Percentiles rank a stretch among this genome's conserved stretches.
Evolutionary conservation across 2,329 filamentous ascomycete species (phyloP).

Genomic region (Aspergillus carbonarius): DNA sequence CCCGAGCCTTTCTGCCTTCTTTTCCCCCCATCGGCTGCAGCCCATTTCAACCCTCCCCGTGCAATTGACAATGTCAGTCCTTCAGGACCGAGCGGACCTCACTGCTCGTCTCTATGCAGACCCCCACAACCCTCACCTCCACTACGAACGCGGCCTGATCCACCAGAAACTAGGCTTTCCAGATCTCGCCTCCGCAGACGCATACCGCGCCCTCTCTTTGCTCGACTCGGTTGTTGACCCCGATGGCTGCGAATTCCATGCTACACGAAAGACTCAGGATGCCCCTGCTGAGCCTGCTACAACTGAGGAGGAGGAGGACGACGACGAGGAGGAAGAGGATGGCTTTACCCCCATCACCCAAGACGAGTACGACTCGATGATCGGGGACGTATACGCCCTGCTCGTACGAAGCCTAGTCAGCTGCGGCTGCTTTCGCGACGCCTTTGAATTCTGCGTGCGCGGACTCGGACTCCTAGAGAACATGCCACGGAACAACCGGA

Average conservation of each 20-base stretch:
- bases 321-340: slow-evolving; percentile 46
- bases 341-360: slow-evolving; percentile 29
- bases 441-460: slow-evolving; percentile 40
- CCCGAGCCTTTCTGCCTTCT: neutral
- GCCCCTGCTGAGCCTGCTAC: slow-evolving; percentile 30
- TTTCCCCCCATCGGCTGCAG: neutral
- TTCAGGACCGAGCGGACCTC: slow-evolving; percentile 53
- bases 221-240: slow-evolving; percentile 73
- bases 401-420: slow-evolving; percentile 37
- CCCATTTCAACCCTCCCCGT: neutral
- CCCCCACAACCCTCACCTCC: slow-evolving; percentile 42
- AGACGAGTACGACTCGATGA: slow-evolving; percentile 36
- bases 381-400: slow-evolving; percentile 38
- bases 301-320: slow-evolving; percentile 29
- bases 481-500: slow-evolving; percentile 6
- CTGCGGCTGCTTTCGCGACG: slow-evolving; percentile 44
- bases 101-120: slow-evolving; percentile 48
- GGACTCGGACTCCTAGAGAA: slow-evolving; percentile 27
- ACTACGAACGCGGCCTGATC: slow-evolving; percentile 61
- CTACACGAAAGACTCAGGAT: slow-evolving; percentile 49
- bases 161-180: slow-evolving; percentile 78
- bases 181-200: slow-evolving; percentile 85
- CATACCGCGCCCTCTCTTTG: slow-evolving; percentile 84
- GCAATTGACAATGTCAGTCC: slow-evolving; percentile 24
- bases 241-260: slow-evolving; percentile 79